Base-by-base conservation (phyloP, 768 basidiomycete species). In the Xanthoconium purpureum region DNA sequence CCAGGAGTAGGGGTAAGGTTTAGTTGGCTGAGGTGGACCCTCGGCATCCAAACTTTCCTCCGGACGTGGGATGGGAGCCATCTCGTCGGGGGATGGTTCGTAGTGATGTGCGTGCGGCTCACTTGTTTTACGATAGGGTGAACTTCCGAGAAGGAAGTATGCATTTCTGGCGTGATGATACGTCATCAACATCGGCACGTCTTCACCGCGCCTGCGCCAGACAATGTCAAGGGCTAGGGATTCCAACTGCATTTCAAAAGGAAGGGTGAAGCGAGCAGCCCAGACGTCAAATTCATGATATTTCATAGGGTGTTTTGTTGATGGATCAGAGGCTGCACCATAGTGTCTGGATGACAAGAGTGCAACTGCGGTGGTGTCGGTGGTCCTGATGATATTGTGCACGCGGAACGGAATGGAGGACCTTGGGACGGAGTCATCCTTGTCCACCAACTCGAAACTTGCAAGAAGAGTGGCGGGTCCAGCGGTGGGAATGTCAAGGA, bases 1-100 rank as follows among this genome's bases (percentile, higher is more conserved):
- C 96, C 96, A 99, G 2, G 92, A 91, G 71, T 94, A 98, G 0
- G 94, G 89, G 29, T 84, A 83, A 4, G 88, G 89, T 60, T 79
- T 85, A 11, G 71, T 67, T 2, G 74, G 74, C 18, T 71, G 66
- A 7, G 63, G 54, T 40, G 66, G 61, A 6, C 67, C 60, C 14
- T 64, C 62, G 28, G 46, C 61, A 58, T 86, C 83, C 44, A 87
- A 68, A 56, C 75, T 77, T 69, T 88, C 88, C 57, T 75, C 78
- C 8, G 73, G 66, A 47, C 84, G 81, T 17, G 91, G 88, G 47
- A 90, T 84, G 6, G 88, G 83, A 0, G 80, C 84, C 2, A 87
- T 71, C 63, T 92, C 91, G 43, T 87, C 85, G 0, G 78, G 63
- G 6, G 81, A 76, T 10, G 88, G 90, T 48, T 83, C 81, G 55